Base-by-base conservation (phyloP, 2,329 filamentous ascomycete species). In the Fusarium sulawesiense region DNA sequence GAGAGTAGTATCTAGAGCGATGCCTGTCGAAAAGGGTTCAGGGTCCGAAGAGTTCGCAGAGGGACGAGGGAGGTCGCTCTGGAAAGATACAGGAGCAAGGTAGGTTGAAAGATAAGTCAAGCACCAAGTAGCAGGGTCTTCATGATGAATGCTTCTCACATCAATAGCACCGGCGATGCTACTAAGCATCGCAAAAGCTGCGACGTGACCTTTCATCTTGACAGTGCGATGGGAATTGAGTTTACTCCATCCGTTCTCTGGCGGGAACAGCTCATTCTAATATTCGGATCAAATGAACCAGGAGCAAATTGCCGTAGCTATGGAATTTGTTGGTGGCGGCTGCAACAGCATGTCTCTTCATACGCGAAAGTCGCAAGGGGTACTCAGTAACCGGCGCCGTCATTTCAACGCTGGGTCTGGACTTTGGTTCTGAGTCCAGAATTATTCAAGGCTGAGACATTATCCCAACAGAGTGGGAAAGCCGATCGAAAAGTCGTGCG, bases 181-280 rank as follows among this genome's bases (percentile, higher is more conserved):
- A n/a, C 16, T n/a, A n/a, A 37, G 34, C 9, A 37, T 9, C 18
- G 5, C 18, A 7, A 37, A 37, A 4, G 18, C 9, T 37, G 34
- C 18, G 34, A 37, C 1, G 9, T 37, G 3, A n/a, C 34, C 34
- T 37, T n/a, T 37, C 18, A 37, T 37, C 9, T n/a, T 37, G 34
- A 0, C 3, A 37, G 9, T 37, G 18, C 3, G 34, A n/a, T 0
- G 5, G 9, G 9, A 37, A n/a, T 1, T 37, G 9, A 11, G 34
- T 37, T 37, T n/a, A 18, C 16, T 6, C 9, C 1, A 5, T 37
- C 5, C 1, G 3, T 6, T 37, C 4, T 18, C 9, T 37, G 34
- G 10, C 1, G 9, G 18, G 16, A 37, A 37, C 9, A 37, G 34
- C 16, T n/a, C 1, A 1, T n/a, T 6, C 18, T 37, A 37, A 11